Evolutionary conservation across 1,284 basidiomycete species (phyloP).

Genomic region (Ganoderma lucidum): DNA sequence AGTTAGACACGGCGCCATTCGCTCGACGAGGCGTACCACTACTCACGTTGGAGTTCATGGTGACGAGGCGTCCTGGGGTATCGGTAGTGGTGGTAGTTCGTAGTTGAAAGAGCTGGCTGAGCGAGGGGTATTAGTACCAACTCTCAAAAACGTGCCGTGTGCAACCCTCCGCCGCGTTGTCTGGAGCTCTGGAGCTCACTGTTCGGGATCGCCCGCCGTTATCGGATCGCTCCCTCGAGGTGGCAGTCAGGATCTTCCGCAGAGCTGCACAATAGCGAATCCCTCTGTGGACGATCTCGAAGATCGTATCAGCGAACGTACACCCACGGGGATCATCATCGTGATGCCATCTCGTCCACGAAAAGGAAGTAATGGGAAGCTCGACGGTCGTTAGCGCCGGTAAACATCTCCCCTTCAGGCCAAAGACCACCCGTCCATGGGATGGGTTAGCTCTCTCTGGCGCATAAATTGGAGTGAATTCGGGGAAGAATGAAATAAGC

Average conservation of each 20-base stretch:
- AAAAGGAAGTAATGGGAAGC: background rate
- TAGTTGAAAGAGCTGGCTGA: background rate
- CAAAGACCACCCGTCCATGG: background rate
- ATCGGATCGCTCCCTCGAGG: slow-evolving; percentile 30
- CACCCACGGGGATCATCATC: background rate
- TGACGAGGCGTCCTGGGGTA: background rate
- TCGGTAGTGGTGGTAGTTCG: background rate
- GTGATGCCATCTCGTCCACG: background rate
- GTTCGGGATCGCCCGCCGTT: slow-evolving; percentile 18
- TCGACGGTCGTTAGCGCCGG: background rate
- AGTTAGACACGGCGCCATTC: background rate
- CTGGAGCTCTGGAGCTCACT: slow-evolving; percentile 9
- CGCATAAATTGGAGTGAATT: background rate
- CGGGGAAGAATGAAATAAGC: background rate
- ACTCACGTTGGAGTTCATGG: slow-evolving; percentile 2
- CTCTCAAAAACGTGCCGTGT: slow-evolving; percentile 9
- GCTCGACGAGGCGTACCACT: background rate
- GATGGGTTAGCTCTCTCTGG: background rate
- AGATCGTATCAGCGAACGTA: background rate
- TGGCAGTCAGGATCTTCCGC: slow-evolving; percentile 1
- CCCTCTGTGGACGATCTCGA: slow-evolving; percentile 4
- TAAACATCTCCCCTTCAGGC: background rate
- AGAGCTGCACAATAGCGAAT: background rate
- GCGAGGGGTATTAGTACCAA: background rate
- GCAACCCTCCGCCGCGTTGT: slow-evolving; percentile 25